phyloP scores from a whole-genome alignment of 2,329 filamentous ascomycete genomes.

The Plenodomus lindquistii region DNA sequence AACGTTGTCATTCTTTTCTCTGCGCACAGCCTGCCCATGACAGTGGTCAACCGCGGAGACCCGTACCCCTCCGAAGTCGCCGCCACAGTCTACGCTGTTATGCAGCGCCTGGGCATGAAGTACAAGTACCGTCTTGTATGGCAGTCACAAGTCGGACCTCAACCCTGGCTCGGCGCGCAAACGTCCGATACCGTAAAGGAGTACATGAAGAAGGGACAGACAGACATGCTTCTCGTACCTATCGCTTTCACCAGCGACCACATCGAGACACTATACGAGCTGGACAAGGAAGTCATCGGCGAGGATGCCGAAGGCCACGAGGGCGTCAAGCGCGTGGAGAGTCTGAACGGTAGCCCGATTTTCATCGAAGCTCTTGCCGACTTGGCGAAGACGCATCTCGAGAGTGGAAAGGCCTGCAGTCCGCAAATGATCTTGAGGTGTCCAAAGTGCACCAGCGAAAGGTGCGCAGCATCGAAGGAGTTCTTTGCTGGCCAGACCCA shows the following conservation, averaged over 20 bases:
- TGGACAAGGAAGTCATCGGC: constrained; percentile 93
- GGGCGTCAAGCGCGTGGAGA: constrained; percentile 81
- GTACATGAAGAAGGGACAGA: constrained; percentile 89
- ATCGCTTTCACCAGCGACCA: constrained; percentile 99
- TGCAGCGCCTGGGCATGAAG: constrained; percentile 82
- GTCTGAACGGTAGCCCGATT: constrained; percentile 84
- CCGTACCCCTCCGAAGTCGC: constrained; percentile 95
- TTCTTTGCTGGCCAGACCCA: constrained; percentile 60
- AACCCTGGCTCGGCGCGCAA: constrained; percentile 93
- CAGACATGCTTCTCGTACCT: constrained; percentile 86
- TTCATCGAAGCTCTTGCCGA: constrained; percentile 92
- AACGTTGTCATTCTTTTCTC: constrained; percentile 89
- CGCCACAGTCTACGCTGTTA: constrained; percentile 95
- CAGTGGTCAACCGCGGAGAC: constrained; percentile 94
- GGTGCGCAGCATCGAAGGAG: constrained; percentile 76
- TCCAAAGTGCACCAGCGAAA: constrained; percentile 88
- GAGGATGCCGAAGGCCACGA: constrained; percentile 64
- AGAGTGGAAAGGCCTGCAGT: constrained; percentile 71
- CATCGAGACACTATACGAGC: constrained; percentile 93
- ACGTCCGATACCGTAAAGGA: constrained; percentile 85
- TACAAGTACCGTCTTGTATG: constrained; percentile 94
- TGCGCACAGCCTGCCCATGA: constrained; percentile 95
- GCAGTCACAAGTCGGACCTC: constrained; percentile 97
- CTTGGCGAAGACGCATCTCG: constrained; percentile 79
- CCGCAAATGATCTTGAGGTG: constrained; percentile 88